Evolutionary conservation across 495 filamentous ascomycete species (phyloP).

Genomic region (Talaromyces adpressus): DNA sequence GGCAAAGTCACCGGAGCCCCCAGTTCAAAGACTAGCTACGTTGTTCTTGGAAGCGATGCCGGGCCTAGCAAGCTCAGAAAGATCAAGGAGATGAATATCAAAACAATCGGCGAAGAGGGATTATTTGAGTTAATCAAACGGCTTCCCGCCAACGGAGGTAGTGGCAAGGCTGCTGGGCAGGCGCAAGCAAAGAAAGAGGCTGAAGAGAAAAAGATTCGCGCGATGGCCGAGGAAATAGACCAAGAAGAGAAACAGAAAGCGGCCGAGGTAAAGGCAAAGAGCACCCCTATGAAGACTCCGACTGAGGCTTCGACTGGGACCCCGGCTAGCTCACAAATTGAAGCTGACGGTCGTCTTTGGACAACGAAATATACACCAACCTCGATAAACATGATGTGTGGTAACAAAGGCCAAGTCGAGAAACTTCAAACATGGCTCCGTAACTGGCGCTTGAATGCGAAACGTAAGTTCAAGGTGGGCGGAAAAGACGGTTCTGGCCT

Average conservation of each 20-base stretch:
- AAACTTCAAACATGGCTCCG: slow-evolving; percentile 82
- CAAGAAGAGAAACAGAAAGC: slow-evolving; percentile 36
- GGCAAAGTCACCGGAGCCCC: slow-evolving; percentile 83
- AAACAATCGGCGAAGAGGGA: slow-evolving; percentile 90
- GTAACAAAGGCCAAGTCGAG: slow-evolving; percentile 87
- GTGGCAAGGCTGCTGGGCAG: slow-evolving; percentile 79
- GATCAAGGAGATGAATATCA: slow-evolving; percentile 68
- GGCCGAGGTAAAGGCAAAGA: not conserved
- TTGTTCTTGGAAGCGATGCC: slow-evolving; percentile 84
- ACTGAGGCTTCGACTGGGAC: slow-evolving; percentile 19
- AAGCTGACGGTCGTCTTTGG: slow-evolving; percentile 69
- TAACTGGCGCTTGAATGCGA: slow-evolving; percentile 69
- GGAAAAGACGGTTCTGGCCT: slow-evolving; percentile 76
- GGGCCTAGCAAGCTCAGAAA: slow-evolving; percentile 91
- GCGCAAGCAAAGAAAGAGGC: slow-evolving; percentile 73
- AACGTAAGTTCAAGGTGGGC: slow-evolving; percentile 65
- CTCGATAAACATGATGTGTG: slow-evolving; percentile 78
- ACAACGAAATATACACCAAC: slow-evolving; percentile 93
- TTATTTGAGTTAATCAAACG: slow-evolving; percentile 80
- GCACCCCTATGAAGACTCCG: slow-evolving; percentile 10
- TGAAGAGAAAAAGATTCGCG: slow-evolving; percentile 68
- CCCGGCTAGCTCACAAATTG: slow-evolving; percentile 10
- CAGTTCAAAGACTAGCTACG: slow-evolving; percentile 87
- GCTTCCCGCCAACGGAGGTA: slow-evolving; percentile 79
- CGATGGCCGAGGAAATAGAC: slow-evolving; percentile 79